Base-by-base conservation (phyloP, 2,329 filamentous ascomycete genomes). In the Calonectria montana region DNA sequence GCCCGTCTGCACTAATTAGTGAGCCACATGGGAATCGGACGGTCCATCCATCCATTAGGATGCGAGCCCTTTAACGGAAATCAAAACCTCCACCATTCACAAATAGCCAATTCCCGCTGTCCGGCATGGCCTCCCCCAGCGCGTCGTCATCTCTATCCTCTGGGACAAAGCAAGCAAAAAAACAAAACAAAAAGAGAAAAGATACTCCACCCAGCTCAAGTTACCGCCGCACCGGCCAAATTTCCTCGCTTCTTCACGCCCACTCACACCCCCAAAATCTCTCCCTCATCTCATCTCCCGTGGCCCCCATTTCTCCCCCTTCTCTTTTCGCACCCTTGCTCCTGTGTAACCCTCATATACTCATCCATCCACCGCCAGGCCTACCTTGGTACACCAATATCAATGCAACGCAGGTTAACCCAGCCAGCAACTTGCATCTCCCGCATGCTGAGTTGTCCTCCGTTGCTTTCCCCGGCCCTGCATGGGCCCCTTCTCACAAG, bases 301-400 rank as follows among this genome's bases (percentile, higher is more conserved):
- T 61, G 67, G 67, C 61, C 72, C 76, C 75, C 75, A 75, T 72
- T 55, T 67, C 66, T 53, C 48, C 57, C 35, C 65, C 50, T 62
- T 35, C 64, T 53, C 27, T 65, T 57, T 41, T 47, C 37, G 66
- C 57, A 66, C 75, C 75, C 74, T 69, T 70, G 68, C 61, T 57
- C 65, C 50, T 78, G 76, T 78, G 71, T 71, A 73, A 77, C 76
- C 76, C 69, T 78, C 67, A 59, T 35, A n/a, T 48, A 68, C 70
- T 74, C 71, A 35, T 72, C 35, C 67, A 64, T 75, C 37, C 68
- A 65, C 50, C 62, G 39, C 53, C 65, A 68, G 55, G 27, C 75
- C 73, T 71, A 73, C 74, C 53, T 66, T 62, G 53, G 63, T 66
- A 63, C 67, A 37, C 67, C 53, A 61, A 25, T 39, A 59, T 59